These are phyloP conservation scores for Alternaria incomplexa DNA, from an alignment of 2,329 filamentous ascomycete species.

Conservation along the genomic window DNA sequence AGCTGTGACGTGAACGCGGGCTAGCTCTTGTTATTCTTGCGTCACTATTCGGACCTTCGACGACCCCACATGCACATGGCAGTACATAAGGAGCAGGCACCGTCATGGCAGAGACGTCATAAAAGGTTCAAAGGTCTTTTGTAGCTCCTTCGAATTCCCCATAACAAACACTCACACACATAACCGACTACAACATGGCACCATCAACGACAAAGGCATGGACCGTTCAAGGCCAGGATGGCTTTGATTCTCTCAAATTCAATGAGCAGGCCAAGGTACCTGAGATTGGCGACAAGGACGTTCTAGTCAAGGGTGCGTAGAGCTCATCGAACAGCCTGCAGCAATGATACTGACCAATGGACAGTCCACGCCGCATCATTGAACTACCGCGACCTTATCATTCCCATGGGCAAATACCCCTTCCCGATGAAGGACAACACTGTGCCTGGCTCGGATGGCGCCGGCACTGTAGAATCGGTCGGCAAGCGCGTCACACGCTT, in stretches of 20 bases:
- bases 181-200: slow-evolving; percentile 33
- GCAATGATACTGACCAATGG: slow-evolving; percentile 6
- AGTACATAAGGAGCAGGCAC: slow-evolving; percentile 15
- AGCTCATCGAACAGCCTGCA: not conserved
- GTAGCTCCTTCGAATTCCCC: not conserved
- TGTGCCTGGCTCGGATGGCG: slow-evolving; percentile 59
- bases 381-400: slow-evolving; percentile 59
- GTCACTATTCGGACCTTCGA: slow-evolving; percentile 23
- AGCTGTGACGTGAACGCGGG: slow-evolving; percentile 8
- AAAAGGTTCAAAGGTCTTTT: not conserved
- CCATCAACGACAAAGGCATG: slow-evolving; percentile 62
- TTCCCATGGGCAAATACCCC: slow-evolving; percentile 55
- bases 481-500: slow-evolving; percentile 64
- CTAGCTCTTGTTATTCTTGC: slow-evolving; percentile 22
- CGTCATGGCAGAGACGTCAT: slow-evolving; percentile 2
- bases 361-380: slow-evolving; percentile 56
- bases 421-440: slow-evolving; percentile 51
- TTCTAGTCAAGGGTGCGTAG: slow-evolving; percentile 67
- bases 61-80: slow-evolving; percentile 21
- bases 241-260: slow-evolving; percentile 67
- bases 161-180: not conserved
- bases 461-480: slow-evolving; percentile 59
- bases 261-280: slow-evolving; percentile 62
- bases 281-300: slow-evolving; percentile 70
- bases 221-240: slow-evolving; percentile 60